phyloP scores from a whole-genome alignment of 169 alveolate genomes.

The Eimeria praecox region DNA sequence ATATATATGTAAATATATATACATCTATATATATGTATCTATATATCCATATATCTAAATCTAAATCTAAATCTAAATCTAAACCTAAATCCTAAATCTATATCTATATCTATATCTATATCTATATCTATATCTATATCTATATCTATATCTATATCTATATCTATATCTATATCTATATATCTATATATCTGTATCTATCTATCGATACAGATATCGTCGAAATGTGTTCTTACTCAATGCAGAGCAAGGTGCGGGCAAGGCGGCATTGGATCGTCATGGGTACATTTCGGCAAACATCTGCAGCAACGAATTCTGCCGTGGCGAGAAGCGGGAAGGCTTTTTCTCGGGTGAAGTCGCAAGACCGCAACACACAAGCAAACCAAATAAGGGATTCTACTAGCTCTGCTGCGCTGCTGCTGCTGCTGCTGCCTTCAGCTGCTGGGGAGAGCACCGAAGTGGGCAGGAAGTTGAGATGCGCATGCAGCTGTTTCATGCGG shows the following conservation, averaged over 20 bases:
- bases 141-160: background rate
- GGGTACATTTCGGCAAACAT: slow-evolving; percentile 13
- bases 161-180: no score
- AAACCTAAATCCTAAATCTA: no score
- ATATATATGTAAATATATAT: background rate
- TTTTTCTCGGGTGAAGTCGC: slow-evolving; percentile 35
- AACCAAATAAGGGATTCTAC: slow-evolving; percentile 56
- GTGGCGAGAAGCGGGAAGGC: slow-evolving; percentile 18
- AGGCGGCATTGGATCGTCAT: slow-evolving; percentile 36
- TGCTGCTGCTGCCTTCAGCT: slow-evolving; percentile 30
- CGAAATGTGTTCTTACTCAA: background rate
- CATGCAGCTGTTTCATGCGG: slow-evolving; percentile 59
- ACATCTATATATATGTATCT: no score
- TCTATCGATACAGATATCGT: no score
- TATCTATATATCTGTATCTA: background rate
- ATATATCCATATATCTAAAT: no score
- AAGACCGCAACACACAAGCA: slow-evolving; percentile 47
- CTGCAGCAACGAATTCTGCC: slow-evolving; percentile 51
- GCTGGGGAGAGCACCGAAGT: slow-evolving; percentile 55
- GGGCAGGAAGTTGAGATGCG: slow-evolving; percentile 34
- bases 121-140: no score
- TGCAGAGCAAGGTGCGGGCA: slow-evolving; percentile 31
- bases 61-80: no score
- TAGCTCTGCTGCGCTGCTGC: slow-evolving; percentile 17
- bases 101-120: no score